A percentile compares a stretch with the other conserved stretches of the same genome.
Conservation (phyloP, 441 rosid species). For the Jatropha multifida region DNA sequence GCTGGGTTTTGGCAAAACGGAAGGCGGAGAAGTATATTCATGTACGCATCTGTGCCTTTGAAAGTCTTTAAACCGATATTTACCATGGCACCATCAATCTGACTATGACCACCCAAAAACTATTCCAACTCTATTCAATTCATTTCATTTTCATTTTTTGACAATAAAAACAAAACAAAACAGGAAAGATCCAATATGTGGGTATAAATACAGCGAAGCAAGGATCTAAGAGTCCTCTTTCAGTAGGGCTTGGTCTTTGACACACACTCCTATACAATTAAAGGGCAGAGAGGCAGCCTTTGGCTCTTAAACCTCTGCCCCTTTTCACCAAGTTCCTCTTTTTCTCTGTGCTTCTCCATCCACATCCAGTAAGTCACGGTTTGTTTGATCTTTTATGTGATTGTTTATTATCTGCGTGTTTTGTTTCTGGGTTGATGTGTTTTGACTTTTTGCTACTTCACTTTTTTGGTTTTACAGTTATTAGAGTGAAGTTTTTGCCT, state of each 20-base stretch:
- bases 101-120: constrained; percentile 15
- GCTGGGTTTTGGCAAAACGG: not conserved
- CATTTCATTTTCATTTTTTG: not conserved
- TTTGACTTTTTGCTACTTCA: constrained; percentile 2
- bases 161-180: constrained; percentile 8
- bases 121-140: constrained; percentile 2
- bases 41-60: not conserved
- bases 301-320: constrained; percentile 27
- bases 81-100: constrained; percentile 16
- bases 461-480: not conserved
- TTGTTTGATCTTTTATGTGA: not conserved
- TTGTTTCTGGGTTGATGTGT: constrained; percentile 20
- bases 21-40: constrained; percentile 1
- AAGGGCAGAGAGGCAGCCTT: constrained; percentile 29
- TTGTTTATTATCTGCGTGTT: not conserved
- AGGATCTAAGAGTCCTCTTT: constrained; percentile 36
- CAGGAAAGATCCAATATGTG: constrained; percentile 23
- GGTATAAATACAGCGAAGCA: constrained; percentile 33
- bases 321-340: constrained; percentile 21
- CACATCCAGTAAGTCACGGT: constrained; percentile 26
- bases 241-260: constrained; percentile 52
- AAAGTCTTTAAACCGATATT: constrained; percentile 11
- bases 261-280: constrained; percentile 16
- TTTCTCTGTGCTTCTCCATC: constrained; percentile 18
- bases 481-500: constrained; percentile 1